A percentile compares a stretch with the other conserved stretches of the same genome.
Evolutionary conservation across 83 land plant species (phyloP).

Genomic region (Picea abies): DNA sequence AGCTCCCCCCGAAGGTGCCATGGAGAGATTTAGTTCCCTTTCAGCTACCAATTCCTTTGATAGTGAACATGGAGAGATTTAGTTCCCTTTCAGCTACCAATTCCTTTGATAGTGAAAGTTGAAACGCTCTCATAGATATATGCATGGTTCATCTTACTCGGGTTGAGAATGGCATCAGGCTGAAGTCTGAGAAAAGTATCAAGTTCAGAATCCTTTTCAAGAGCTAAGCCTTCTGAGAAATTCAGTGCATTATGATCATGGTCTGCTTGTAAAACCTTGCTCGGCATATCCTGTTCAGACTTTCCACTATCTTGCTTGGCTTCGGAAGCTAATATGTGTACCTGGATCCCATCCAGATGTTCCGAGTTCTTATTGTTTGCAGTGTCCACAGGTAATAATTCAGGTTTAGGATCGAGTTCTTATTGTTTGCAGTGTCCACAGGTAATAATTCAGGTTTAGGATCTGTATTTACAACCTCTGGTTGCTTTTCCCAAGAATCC

Average conservation of each 20-base stretch:
- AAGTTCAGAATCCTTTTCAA: not conserved
- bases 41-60: no score
- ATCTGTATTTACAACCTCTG: not conserved
- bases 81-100: not conserved
- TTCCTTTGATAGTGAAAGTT: not conserved
- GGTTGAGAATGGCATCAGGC: not conserved
- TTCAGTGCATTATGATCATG: not conserved
- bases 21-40: no score
- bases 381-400: no score
- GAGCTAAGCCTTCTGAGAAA: not conserved
- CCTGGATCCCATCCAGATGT: not conserved
- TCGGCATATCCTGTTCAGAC: constrained; percentile 13
- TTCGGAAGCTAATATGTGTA: not conserved
- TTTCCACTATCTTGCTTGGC: not conserved
- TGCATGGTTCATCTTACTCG: not conserved
- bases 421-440: not conserved
- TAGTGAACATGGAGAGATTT: not conserved
- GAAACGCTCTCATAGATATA: not conserved
- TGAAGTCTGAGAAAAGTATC: constrained; percentile 6
- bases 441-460: not conserved
- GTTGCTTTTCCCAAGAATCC: constrained; percentile 31
- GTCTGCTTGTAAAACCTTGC: constrained; percentile 8
- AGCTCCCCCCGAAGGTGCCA: no score
- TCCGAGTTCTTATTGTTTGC: no score
- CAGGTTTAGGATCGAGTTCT: no score